Conservation (phyloP, 495 filamentous ascomycete genomes). For the Aspergillus wentii region DNA sequence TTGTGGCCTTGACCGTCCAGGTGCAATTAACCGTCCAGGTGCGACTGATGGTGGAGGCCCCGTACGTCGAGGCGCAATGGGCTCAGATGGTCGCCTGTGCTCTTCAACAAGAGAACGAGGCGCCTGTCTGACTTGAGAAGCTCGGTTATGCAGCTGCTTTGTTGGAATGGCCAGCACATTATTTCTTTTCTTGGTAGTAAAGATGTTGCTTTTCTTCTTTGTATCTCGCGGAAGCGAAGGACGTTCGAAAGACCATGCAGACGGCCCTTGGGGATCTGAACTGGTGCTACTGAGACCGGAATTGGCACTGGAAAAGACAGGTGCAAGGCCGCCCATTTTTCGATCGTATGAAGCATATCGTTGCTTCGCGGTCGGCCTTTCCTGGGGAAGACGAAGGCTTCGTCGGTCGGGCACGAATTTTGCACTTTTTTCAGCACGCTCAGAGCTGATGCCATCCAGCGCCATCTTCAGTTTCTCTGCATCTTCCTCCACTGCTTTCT, state of each 20-base stretch:
- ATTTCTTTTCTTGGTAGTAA: slow-evolving; percentile 30
- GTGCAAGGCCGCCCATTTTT: slow-evolving; percentile 20
- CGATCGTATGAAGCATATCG: slow-evolving; percentile 21
- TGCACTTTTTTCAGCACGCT: slow-evolving; percentile 41
- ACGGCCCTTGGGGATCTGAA: slow-evolving; percentile 10
- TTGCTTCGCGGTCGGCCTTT: slow-evolving; percentile 20
- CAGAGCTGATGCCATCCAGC: slow-evolving; percentile 44
- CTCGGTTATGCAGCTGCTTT: slow-evolving; percentile 32
- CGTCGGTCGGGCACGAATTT: slow-evolving; percentile 37
- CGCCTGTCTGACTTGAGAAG: slow-evolving; percentile 32
- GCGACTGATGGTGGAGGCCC: not conserved
- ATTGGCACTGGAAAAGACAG: slow-evolving; percentile 10
- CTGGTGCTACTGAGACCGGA: not conserved
- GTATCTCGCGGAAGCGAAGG: slow-evolving; percentile 11
- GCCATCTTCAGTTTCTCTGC: slow-evolving; percentile 43
- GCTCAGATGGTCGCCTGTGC: slow-evolving; percentile 27
- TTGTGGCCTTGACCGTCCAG: slow-evolving; percentile 15
- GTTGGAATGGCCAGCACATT: slow-evolving; percentile 33
- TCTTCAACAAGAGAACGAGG: slow-evolving; percentile 39
- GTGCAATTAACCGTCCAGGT: slow-evolving; percentile 10
- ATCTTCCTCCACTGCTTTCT: slow-evolving; percentile 44
- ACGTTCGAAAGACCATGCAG: slow-evolving; percentile 13
- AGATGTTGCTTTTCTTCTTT: slow-evolving; percentile 35
- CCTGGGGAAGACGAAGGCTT: slow-evolving; percentile 16
- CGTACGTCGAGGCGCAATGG: slow-evolving; percentile 7